Evolutionary conservation across 2,329 filamentous ascomycete species (phyloP), one percentile per base, ranked within the genome.

Genomic region (Cryphonectria nitschkei): DNA sequence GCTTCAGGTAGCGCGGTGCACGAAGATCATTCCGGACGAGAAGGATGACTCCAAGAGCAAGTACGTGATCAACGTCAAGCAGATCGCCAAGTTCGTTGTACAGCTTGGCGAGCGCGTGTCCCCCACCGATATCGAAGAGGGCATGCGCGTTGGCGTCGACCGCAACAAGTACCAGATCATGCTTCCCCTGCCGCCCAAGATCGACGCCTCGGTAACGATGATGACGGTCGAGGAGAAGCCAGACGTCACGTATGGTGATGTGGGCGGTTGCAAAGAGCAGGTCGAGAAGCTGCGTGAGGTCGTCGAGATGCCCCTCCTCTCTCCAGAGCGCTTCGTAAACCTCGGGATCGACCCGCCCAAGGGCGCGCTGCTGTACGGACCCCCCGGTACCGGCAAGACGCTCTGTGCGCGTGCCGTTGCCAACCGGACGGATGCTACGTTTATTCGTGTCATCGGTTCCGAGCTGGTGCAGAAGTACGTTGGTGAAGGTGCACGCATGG

Each of bases 221-320:
- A 99, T 99, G 96, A 98, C 96, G 66, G 96, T 99, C 74, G 96
- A 99, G 85, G 96, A 99, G 85, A 99, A 99, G 87, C 96, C 96
- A 22, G 96, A 99, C 81, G 96, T 99, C 73, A 99, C 96, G 74
- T 99, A 99, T 78, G 96, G 96, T 76, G 96, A 99, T 85, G 95
- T 99, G 56, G 96, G 96, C 83, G 96, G 96, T 70, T 98, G 95
- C 89, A 99, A 99, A 84, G 96, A 99, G 83, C 96, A 99, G 84
- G 97, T 99, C 56, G 96, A 99, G 87, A 99, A 99, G 88, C 89
- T 99, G 76, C 89, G 96, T 81, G 96, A 99, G 83, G 96, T 99
- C 68, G 96, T 99, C 70, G 96, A 99, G 84, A 98, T 98, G 94
- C 96, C 96, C 14, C 86, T 99, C 68, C 86, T 99, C 74, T 98